Evolutionary conservation across 2,329 filamentous ascomycete genomes (phyloP), one percentile per base, ranked within the genome.

Genomic region (Diaporthe sp.): DNA sequence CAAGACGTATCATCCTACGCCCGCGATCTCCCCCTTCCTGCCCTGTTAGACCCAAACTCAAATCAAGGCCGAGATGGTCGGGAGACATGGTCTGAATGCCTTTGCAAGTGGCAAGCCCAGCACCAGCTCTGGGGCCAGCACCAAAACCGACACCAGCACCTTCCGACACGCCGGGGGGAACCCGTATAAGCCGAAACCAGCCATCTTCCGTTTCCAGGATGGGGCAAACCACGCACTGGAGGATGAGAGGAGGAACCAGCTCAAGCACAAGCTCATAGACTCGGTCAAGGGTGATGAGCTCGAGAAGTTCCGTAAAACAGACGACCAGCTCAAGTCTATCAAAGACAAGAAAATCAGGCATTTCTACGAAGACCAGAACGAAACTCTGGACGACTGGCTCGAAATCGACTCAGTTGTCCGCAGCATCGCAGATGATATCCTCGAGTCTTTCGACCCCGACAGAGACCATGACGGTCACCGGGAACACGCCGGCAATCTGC

Each of bases 381-480:
- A 85, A 13, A 82, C 86, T 1, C 80, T 91, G 15, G 88, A 91
- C 34, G 75, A 76, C 73, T 76, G 75, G 90, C 81, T 90, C 15
- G 89, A 91, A 80, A 88, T 91, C 46, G 90, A 91, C 80, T 87
- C 88, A 49, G 84, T 91, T 9, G 90, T 92, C 58, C 86, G 84
- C 68, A 72, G 68, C 19, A 75, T 91, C 53, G 88, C 90, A 15
- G 89, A 91, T 79, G 89, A 91, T 78, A 87, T 92, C 10, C 84
- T 92, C n/a, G 90, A 92, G 75, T 88, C 86, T 57, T 90, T 92
- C 86, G 86, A 90, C 76, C 90, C 90, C 2, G 90, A 92, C 72
- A 84, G 87, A 2, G 90, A 92, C 76, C 84, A 87, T 42, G 90
- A 92, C 78, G 90, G 90, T 3, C 81, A 88, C n/a, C 84, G 84